Percentiles rank a stretch among this genome's conserved stretches.
Evolutionary conservation across 179 eudicot species (phyloP).

Genomic region (Sideroxylon spinosum): DNA sequence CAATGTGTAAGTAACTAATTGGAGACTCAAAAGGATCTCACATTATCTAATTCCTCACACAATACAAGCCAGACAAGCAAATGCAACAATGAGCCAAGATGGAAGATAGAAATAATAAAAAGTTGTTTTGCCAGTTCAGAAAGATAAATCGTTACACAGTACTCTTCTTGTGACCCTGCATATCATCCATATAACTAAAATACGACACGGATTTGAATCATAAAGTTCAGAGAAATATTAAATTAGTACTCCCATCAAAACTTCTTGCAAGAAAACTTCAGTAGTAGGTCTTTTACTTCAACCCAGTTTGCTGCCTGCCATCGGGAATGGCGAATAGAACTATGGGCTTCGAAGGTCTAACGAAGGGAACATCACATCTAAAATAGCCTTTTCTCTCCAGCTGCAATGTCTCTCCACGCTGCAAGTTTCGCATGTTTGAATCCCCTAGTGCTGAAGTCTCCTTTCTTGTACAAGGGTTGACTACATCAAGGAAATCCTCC

Average conservation of each 20-base stretch:
- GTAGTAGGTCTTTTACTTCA: conserved; percentile 35
- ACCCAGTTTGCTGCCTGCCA: conserved; percentile 69
- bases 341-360: conserved; percentile 72
- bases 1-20: too few species aligned
- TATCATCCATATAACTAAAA: too few species aligned
- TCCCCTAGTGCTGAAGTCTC: conserved; percentile 85
- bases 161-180: too few species aligned
- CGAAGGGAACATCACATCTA: conserved; percentile 75
- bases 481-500: conserved; percentile 79
- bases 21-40: too few species aligned
- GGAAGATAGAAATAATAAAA: too few species aligned
- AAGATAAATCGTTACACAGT: too few species aligned
- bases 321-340: conserved; percentile 87
- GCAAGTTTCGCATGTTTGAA: conserved; percentile 81
- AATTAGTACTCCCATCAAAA: neutral
- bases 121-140: too few species aligned
- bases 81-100: too few species aligned
- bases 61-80: too few species aligned
- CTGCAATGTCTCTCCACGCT: conserved; percentile 76
- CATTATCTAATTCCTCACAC: too few species aligned
- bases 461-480: conserved; percentile 68
- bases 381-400: conserved; percentile 95
- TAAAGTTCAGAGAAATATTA: neutral
- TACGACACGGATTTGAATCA: neutral
- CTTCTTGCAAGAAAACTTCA: conserved; percentile 5